Conservation (phyloP, 768 basidiomycete genomes). For the Gymnopilus junonius region DNA sequence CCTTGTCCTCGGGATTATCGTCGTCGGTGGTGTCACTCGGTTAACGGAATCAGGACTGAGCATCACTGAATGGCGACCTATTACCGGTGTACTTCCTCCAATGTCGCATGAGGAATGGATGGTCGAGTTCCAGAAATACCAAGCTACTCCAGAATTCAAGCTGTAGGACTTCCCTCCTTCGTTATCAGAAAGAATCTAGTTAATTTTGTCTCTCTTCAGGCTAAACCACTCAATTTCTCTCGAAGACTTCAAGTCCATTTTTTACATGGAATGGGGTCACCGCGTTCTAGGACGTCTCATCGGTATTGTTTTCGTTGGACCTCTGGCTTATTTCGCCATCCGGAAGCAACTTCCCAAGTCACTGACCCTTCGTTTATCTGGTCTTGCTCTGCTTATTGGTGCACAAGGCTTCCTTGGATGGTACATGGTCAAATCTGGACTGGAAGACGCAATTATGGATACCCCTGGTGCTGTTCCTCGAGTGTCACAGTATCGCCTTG, state of each 20-base stretch:
- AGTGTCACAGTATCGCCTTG: conserved; percentile 95
- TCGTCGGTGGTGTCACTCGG: conserved; percentile 95
- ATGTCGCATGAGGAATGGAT: conserved; percentile 78
- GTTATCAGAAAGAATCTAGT: neutral
- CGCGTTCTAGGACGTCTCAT: conserved; percentile 90
- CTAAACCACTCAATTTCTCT: conserved; percentile 88
- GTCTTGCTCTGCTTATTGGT: conserved; percentile 82
- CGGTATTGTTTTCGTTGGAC: conserved; percentile 82
- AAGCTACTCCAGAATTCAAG: conserved; percentile 92
- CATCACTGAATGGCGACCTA: conserved; percentile 97
- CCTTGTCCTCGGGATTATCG: conserved; percentile 89
- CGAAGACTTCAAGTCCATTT: conserved; percentile 94
- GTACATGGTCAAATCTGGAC: conserved; percentile 99
- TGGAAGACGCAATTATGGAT: conserved; percentile 81
- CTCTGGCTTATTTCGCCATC: conserved; percentile 79
- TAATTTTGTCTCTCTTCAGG: conserved; percentile 42
- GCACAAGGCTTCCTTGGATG: conserved; percentile 93
- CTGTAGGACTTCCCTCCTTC: conserved; percentile 56
- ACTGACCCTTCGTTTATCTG: conserved; percentile 66
- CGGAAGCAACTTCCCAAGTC: conserved; percentile 69
- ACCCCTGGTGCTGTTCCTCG: conserved; percentile 88
- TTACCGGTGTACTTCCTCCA: conserved; percentile 89
- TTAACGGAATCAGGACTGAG: conserved; percentile 97
- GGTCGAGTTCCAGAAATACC: conserved; percentile 92
- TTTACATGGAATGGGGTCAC: conserved; percentile 98